Base-by-base conservation (phyloP, 179 eudicot species). In the Sideroxylon spinosum region DNA sequence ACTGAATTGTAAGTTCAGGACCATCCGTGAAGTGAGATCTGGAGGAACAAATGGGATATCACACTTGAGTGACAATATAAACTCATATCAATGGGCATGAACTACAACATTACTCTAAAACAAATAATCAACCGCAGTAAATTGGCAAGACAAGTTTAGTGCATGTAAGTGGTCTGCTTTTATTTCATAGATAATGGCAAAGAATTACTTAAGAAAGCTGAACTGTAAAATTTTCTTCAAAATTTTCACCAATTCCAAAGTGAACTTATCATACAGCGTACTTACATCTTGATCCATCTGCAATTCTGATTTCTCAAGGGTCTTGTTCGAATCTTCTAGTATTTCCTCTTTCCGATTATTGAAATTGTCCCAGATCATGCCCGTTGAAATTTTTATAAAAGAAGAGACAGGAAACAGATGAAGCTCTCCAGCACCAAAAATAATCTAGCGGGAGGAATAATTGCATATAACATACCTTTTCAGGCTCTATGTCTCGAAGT, bases 261-360 rank as follows among this genome's bases (percentile, higher is more conserved):
- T 53, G 44, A 37, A 37, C 44, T 25, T 37, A 48, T 48, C 25
- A 73, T 61, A 37, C 44, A 37, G 49, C 44, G 70, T 69, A 87
- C 98, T 88, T 82, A 94, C 99, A 86, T 90, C 86, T 84, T 94
- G 98, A 81, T 96, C 95, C 98, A 94, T 94, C 81, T 87, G 92
- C 86, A 96, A 76, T 76, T 89, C 72, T 76, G 89, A 90, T 73
- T 87, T 91, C 86, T 94, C 97, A 81, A 94, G 80, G n/a, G 95
- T 90, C 84, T 83, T 79, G 77, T 79, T 85, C 23, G 96, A 92
- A 75, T 85, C 77, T 78, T 48, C 78, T 74, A 96, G 75, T 22
- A 78, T 44, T 49, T 25, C 66, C 13, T 85, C 86, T 84, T 87
- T 91, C 77, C 23, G 75, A 79, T 85, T 85, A 81, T 91, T 88